Percentiles rank a stretch among this genome's conserved stretches.
Conservation (phyloP, 2,329 filamentous ascomycete genomes). For the Epichloe hybrida region DNA sequence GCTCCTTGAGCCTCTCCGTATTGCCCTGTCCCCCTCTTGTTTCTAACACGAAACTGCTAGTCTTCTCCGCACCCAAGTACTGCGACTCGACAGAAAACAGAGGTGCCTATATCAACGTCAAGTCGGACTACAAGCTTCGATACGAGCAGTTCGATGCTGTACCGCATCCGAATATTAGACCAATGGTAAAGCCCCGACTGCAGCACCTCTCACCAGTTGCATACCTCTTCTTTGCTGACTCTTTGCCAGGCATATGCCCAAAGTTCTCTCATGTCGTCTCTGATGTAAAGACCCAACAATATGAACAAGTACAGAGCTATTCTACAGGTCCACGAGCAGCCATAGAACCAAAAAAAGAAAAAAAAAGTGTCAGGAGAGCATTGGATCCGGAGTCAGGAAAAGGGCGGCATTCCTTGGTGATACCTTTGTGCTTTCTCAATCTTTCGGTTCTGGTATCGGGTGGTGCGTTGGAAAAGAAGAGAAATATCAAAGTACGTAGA, state of each 20-base stretch:
- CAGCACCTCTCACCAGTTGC: background rate
- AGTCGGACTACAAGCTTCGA: constrained; percentile 77
- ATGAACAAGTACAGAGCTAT: background rate
- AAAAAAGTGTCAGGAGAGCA: constrained; percentile 1
- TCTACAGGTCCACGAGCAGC: background rate
- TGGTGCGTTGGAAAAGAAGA: background rate
- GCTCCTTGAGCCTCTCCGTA: background rate
- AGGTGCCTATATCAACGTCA: constrained; percentile 96
- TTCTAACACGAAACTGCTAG: constrained; percentile 24
- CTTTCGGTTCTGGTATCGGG: constrained; percentile 1
- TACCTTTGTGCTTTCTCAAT: background rate
- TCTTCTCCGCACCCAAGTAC: constrained; percentile 95
- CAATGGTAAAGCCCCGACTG: constrained; percentile 50
- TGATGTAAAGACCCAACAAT: constrained; percentile 41
- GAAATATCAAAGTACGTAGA: constrained; percentile 7
- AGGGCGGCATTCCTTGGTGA: constrained; percentile 2
- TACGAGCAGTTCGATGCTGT: constrained; percentile 95
- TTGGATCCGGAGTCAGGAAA: constrained; percentile 7
- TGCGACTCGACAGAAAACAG: constrained; percentile 97
- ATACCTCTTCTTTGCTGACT: constrained; percentile 11
- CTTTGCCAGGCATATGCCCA: constrained; percentile 60
- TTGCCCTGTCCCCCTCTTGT: constrained; percentile 12
- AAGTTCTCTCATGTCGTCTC: constrained; percentile 63
- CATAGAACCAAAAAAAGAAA: background rate
- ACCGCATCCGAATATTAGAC: constrained; percentile 86